Base-by-base conservation (phyloP, 495 filamentous ascomycete species). In the Lophium mytilinum region DNA sequence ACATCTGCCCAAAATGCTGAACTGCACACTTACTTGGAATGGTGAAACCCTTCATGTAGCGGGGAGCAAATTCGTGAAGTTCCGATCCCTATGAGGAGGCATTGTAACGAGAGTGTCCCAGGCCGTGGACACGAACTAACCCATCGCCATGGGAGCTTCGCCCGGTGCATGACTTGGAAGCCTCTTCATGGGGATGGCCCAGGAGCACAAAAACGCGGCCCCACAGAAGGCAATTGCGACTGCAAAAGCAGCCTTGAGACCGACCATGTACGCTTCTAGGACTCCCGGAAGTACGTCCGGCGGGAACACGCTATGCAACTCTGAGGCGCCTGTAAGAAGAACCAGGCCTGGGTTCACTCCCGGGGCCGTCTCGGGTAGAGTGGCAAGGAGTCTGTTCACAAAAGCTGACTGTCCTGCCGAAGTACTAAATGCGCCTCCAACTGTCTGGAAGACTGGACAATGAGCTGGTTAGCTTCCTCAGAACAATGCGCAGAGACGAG, bases 231-330 rank as follows among this genome's bases (percentile, higher is more conserved):
- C 77, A 40, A 77, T 69, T 5, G 70, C 59, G n/a, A 80, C 56
- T 0, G 71, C 68, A 53, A 74, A 77, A 1, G 75, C 65, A 9
- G 69, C 69, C 62, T 76, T 77, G 51, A 87, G 57, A 7, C 80
- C 82, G 1, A 55, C 63, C 78, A 83, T 82, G 67, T 87, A 87
- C 6, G 78, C 80, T 2, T 62, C 37, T 19, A 86, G 45, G 15
- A 87, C 72, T 3, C 73, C 77, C 0, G 71, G 69, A 3, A 88
- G 21, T 37, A 76, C 51, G 1, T 73, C 69, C 4, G 63, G 46
- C 0, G 71, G 36, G 58, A 85, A 80, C 0, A 75, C 71, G 7
- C 68, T 55, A 3, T 74, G 73, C 4, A 86, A 52, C 34, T 78
- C 66, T 0, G 77, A 73, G 0, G 81, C 82, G 7, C 83, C 81